Evolutionary conservation across 345 rosid species (phyloP).

Genomic region (Gossypium sturtianum): DNA sequence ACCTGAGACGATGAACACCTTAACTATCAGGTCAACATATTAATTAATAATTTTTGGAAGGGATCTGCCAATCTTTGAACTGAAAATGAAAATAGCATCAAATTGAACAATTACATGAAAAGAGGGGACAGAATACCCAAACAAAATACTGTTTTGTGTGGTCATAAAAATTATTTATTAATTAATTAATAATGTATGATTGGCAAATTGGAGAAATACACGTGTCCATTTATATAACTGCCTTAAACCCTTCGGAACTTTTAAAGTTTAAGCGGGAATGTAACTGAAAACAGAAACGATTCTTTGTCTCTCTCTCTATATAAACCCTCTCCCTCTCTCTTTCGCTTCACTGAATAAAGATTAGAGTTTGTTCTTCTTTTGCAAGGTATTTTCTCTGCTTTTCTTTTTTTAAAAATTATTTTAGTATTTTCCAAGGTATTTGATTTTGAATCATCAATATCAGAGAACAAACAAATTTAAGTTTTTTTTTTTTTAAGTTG

Average conservation of each 20-base stretch:
- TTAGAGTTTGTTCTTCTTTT: background rate
- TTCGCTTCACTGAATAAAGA: too few relatives aligned
- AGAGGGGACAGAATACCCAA: too few relatives aligned
- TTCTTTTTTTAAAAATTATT: background rate
- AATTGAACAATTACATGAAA: too few relatives aligned
- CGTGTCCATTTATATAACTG: background rate
- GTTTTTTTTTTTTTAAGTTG: background rate
- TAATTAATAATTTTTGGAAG: too few relatives aligned
- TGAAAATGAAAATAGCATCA: too few relatives aligned
- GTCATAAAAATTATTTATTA: too few relatives aligned
- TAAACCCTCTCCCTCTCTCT: background rate
- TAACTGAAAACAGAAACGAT: background rate
- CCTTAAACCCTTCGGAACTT: background rate
- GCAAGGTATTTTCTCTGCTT: background rate
- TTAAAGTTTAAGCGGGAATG: background rate
- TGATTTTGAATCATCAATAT: background rate
- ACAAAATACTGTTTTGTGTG: too few relatives aligned
- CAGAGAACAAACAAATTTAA: background rate
- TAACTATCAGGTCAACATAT: too few relatives aligned
- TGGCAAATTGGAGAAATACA: background rate
- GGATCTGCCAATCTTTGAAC: too few relatives aligned
- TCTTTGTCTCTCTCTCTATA: background rate
- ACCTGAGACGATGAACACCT: fast-evolving
- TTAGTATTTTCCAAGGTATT: background rate
- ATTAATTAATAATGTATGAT: too few relatives aligned